phyloP scores from a whole-genome alignment of 148 eudicot species.

The Agrostemma githago region DNA sequence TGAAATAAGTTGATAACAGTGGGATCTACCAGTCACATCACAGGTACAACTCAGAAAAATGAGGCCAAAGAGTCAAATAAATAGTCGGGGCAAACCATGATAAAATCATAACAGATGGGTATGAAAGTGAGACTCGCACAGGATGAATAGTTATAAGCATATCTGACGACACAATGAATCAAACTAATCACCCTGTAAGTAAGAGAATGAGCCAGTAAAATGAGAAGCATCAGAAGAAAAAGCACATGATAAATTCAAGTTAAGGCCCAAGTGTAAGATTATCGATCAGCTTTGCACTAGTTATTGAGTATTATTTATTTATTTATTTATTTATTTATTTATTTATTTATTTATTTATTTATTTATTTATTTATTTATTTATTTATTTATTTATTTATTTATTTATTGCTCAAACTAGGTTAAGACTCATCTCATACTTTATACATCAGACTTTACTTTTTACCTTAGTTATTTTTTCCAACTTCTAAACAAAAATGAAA shows the following conservation, averaged over 20 bases:
- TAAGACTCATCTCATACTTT: too few relatives aligned
- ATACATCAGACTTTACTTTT: too few relatives aligned
- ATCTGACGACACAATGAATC: neutral
- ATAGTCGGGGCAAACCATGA: neutral
- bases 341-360: too few relatives aligned
- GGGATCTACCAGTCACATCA: neutral
- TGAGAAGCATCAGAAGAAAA: slow-evolving; percentile 1
- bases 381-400: too few relatives aligned
- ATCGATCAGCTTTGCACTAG: too few relatives aligned
- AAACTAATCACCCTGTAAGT: neutral
- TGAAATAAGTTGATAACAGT: neutral
- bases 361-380: too few relatives aligned
- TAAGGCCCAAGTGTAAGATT: neutral
- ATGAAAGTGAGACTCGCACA: neutral
- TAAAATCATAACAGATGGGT: neutral
- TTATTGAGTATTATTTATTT: too few relatives aligned
- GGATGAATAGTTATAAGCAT: neutral
- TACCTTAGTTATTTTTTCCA: too few relatives aligned
- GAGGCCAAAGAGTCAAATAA: neutral
- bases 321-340: too few relatives aligned
- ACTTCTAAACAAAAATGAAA: too few relatives aligned
- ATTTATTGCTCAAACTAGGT: too few relatives aligned
- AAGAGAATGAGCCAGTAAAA: neutral
- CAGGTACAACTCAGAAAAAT: neutral
- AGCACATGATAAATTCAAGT: neutral